Evolutionary conservation across 805 yeast species (phyloP), one percentile per base, ranked within the genome.

Genomic region (Candida ulmi): DNA sequence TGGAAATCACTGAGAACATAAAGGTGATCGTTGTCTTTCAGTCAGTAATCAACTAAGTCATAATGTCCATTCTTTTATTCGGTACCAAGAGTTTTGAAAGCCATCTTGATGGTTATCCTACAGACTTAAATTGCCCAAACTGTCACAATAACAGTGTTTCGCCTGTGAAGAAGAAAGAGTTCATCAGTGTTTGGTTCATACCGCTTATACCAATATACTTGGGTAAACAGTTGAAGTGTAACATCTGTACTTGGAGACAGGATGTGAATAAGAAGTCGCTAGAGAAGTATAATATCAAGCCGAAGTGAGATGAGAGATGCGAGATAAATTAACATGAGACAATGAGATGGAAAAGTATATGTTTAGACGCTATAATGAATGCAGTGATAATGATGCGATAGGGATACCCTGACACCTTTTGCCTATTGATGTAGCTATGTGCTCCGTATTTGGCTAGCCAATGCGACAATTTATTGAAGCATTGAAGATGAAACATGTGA

Each of bases 111-210:
- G 52, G 51, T 5, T 45, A 52, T 26, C 59, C 59, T 3, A 41
- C 45, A 18, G 42, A 52, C 6, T 36, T 63, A 15, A 70, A 68
- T 43, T 78, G 85, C 50, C 77, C 79, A 16, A 68, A 74, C 43
- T 78, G 85, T 46, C 80, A 76, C 49, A 78, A 78, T 52, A 64
- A 65, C 41, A 63, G 75, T 21, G 83, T 76, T 4, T 56, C 61
- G 38, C 76, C 81, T 0, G 62, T 75, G 9, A 69, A 76, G 44
- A 63, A 77, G 34, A 70, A 68, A 46, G 74, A 76, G 48, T 72
- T 76, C 52, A 65, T 78, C 28, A 65, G 79, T 0, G 37, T 76
- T 9, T 76, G 74, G 64, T 76, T 73, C 48, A 60, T 76, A 23
- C 83, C 83, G 2, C 50, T 76, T 12, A 46, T 76, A 4, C 83